Evolutionary conservation across 2,329 filamentous ascomycete species (phyloP).

Genomic region (Coniochaeta ligniaria): DNA sequence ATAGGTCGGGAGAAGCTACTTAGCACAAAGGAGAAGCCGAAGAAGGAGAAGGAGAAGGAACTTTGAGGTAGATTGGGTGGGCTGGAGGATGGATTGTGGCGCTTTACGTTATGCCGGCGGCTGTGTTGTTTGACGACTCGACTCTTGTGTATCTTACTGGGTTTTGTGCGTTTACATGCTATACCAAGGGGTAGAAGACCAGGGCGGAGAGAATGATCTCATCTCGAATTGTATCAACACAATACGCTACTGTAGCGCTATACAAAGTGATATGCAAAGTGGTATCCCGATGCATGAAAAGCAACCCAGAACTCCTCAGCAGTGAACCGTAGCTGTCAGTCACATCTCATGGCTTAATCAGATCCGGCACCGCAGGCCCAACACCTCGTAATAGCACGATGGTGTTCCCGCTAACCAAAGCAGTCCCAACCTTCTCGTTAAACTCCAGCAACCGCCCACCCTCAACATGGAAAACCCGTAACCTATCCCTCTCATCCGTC

Average conservation of each 20-base stretch:
- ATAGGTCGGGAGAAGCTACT: slow-evolving; percentile 45
- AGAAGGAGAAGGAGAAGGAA: slow-evolving; percentile 39
- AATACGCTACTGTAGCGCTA: slow-evolving; percentile 3
- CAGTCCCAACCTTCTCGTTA: slow-evolving; percentile 71
- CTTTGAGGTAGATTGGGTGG: slow-evolving; percentile 17
- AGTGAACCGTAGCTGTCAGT: neutral
- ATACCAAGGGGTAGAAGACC: neutral
- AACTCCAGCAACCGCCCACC: slow-evolving; percentile 82
- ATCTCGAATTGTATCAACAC: neutral
- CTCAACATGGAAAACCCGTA: slow-evolving; percentile 90
- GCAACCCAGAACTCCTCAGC: neutral
- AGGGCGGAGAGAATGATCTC: neutral
- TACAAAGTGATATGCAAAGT: slow-evolving; percentile 5
- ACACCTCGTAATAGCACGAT: slow-evolving; percentile 83
- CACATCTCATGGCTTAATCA: slow-evolving; percentile 48
- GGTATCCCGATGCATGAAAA: slow-evolving; percentile 4
- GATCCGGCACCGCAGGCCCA: slow-evolving; percentile 61
- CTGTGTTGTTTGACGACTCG: neutral
- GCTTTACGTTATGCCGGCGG: neutral
- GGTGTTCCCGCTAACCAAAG: slow-evolving; percentile 76
- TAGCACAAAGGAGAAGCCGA: slow-evolving; percentile 27
- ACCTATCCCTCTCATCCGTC: slow-evolving; percentile 66
- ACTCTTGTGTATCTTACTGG: neutral
- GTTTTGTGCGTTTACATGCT: neutral
- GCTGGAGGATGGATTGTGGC: neutral